phyloP scores from a whole-genome alignment of 352 stramenopile genomes.

The Phytopythium cucurbitacearum region DNA sequence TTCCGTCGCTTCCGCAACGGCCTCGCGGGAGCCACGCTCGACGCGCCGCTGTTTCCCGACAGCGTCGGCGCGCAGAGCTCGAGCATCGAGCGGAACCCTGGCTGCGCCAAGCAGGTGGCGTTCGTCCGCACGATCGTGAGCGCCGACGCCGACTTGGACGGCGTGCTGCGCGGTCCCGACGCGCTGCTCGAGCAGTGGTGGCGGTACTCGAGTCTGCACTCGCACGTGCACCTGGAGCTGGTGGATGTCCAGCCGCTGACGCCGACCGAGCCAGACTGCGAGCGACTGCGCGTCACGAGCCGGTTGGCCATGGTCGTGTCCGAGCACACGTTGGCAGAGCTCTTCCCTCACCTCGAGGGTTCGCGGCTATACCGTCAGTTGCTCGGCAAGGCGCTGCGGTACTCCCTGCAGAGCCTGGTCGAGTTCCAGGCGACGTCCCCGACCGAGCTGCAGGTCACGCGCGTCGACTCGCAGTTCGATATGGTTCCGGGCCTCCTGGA shows the following conservation, averaged over 20 bases:
- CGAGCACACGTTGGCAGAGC: not conserved
- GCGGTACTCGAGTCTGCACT: constrained; percentile 17
- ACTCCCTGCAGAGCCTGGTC: not conserved
- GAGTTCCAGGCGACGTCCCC: not conserved
- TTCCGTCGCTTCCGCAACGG: constrained; percentile 17
- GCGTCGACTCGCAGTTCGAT: not conserved
- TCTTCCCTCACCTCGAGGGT: not conserved
- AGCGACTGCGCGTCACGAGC: not conserved
- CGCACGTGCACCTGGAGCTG: constrained; percentile 18
- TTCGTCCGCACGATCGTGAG: constrained; percentile 18
- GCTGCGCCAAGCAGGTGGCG: constrained; percentile 4
- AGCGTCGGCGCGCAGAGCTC: constrained; percentile 1
- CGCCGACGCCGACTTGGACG: constrained; percentile 12
- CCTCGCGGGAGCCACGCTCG: not conserved
- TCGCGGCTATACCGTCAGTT: not conserved
- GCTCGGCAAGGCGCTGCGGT: not conserved
- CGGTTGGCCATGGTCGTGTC: not conserved
- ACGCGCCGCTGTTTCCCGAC: not conserved
- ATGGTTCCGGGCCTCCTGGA: not conserved
- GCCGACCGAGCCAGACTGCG: not conserved
- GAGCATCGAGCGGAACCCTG: constrained; percentile 1
- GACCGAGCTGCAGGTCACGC: not conserved
- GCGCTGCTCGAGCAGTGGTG: constrained; percentile 22
- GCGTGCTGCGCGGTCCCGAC: constrained; percentile 8
- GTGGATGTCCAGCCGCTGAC: constrained; percentile 15